Evolutionary conservation across 1,139 yeast species (phyloP).

Genomic region (Yamadazyma aaseri): DNA sequence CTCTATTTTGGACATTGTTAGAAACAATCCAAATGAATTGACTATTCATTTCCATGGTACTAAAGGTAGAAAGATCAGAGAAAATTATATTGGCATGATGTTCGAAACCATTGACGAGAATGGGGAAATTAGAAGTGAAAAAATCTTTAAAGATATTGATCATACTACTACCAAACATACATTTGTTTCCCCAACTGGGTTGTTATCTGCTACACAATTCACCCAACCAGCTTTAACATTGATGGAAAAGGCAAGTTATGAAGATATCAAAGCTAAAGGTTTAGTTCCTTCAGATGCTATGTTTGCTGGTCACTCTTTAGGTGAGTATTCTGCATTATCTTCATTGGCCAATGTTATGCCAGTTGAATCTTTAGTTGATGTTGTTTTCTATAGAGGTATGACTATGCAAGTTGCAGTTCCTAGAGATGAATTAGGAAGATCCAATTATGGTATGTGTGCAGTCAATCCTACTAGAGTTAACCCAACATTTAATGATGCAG

Average conservation of each 20-base stretch:
- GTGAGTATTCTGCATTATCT: conserved; percentile 97
- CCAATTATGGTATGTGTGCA: conserved; percentile 99
- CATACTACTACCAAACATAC: conserved; percentile 81
- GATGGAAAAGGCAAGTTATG: conserved; percentile 99
- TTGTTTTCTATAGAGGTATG: conserved; percentile 99
- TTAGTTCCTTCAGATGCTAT: conserved; percentile 89
- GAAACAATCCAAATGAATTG: conserved; percentile 91
- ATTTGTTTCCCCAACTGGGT: conserved; percentile 90
- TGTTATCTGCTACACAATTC: conserved; percentile 96
- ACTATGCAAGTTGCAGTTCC: conserved; percentile 99
- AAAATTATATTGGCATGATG: conserved; percentile 94
- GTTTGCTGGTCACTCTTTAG: conserved; percentile 99
- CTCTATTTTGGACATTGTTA: conserved; percentile 93
- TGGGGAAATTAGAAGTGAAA: conserved; percentile 85
- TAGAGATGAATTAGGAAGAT: conserved; percentile 90
- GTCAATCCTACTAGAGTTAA: conserved; percentile 94
- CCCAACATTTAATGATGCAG: conserved; percentile 86
- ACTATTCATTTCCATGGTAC: conserved; percentile 98
- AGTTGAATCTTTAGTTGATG: conserved; percentile 94
- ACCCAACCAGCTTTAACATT: conserved; percentile 98
- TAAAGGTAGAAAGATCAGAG: conserved; percentile 92
- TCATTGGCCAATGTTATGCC: conserved; percentile 99
- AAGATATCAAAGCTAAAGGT: conserved; percentile 95
- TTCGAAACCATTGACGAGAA: conserved; percentile 89
- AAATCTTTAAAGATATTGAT: conserved; percentile 89